Percentiles rank a stretch among this genome's conserved stretches.
Conservation (phyloP, 1,284 basidiomycete species). For the Apiotrichum sp. region DNA sequence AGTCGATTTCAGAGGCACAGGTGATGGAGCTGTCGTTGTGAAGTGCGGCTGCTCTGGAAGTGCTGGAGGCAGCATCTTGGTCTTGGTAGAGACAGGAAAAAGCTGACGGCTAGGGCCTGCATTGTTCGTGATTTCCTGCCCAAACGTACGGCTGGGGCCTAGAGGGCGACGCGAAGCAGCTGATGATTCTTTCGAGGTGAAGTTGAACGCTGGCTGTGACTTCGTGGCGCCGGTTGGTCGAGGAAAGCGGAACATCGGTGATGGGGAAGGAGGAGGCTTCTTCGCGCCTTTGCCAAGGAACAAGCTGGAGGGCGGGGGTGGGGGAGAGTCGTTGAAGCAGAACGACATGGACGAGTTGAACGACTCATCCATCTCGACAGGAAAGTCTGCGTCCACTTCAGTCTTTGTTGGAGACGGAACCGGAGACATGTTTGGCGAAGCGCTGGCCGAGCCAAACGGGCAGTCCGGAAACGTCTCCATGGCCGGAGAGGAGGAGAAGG, state of each 20-base stretch:
- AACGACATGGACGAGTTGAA: conserved; percentile 47
- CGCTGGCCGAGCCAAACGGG: conserved; percentile 23
- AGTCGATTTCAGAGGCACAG: conserved; percentile 36
- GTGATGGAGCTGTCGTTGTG: background rate
- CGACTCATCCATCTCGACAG: conserved; percentile 44
- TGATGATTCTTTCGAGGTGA: background rate
- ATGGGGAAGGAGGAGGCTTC: conserved; percentile 17
- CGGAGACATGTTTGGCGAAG: conserved; percentile 15
- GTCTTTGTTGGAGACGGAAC: conserved; percentile 38
- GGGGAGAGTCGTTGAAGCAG: conserved; percentile 26
- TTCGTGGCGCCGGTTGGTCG: background rate
- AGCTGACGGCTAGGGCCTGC: conserved; percentile 3
- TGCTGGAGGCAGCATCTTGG: conserved; percentile 38
- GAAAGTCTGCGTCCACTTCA: conserved; percentile 33
- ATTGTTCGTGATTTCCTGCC: conserved; percentile 34
- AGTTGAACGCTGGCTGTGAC: background rate
- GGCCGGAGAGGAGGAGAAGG: conserved; percentile 41
- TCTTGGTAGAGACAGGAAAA: conserved; percentile 13
- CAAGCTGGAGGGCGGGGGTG: conserved; percentile 9
- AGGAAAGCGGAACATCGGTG: background rate
- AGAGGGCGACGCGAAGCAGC: background rate
- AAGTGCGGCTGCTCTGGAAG: conserved; percentile 10
- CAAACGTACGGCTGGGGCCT: conserved; percentile 27
- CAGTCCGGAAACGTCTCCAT: conserved; percentile 32
- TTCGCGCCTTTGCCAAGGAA: conserved; percentile 16